Percentiles rank a stretch among this genome's conserved stretches.
Evolutionary conservation across 2,329 filamentous ascomycete species (phyloP).

Genomic region (Pestalotiopsis sp.): DNA sequence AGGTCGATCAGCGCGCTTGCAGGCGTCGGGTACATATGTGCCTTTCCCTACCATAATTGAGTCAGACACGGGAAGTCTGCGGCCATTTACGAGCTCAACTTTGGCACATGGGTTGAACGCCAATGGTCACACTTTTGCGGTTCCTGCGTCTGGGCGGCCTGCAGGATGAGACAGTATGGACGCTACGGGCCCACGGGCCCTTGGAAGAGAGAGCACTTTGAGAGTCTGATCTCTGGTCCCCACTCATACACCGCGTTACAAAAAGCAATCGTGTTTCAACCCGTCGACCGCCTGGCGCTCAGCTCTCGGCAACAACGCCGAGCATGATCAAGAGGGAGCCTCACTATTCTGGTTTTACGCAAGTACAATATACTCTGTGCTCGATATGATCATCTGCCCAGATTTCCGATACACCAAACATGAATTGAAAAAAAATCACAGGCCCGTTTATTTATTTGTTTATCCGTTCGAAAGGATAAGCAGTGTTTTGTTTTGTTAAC

Average conservation of each 20-base stretch:
- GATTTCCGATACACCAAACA: no score
- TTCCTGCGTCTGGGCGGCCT: neutral
- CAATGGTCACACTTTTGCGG: neutral
- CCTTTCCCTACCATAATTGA: neutral
- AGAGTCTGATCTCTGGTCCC: neutral
- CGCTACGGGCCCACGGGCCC: neutral
- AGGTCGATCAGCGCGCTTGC: neutral
- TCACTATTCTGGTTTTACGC: neutral
- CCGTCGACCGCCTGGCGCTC: neutral
- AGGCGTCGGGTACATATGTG: neutral
- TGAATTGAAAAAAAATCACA: no score
- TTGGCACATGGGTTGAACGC: neutral
- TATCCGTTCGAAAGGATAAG: no score
- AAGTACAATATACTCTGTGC: no score
- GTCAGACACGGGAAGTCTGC: neutral
- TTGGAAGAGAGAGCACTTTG: no score
- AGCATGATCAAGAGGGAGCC: neutral
- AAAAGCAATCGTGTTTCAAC: constrained; percentile 3
- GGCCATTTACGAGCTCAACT: neutral
- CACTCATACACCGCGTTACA: neutral
- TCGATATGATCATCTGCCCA: no score
- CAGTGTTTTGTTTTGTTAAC: no score
- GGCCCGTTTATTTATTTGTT: no score
- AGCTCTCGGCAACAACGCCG: neutral
- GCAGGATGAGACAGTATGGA: constrained; percentile 1